These are phyloP conservation scores for Murraya paniculata DNA, from an alignment of 345 rosid species.

Conservation along the genomic window DNA sequence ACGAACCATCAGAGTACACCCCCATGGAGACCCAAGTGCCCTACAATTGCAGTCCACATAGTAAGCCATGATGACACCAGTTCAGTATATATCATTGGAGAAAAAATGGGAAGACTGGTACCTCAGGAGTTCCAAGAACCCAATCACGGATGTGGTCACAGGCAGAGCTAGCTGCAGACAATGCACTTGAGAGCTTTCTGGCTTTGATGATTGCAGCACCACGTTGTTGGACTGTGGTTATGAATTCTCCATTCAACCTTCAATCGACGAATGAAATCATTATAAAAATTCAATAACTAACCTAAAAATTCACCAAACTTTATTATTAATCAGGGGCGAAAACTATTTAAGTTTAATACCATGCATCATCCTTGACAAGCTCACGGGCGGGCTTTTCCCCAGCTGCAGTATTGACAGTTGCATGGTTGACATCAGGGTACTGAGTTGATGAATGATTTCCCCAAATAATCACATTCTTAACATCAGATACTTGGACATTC, in stretches of 20 bases:
- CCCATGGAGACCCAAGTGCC: constrained; percentile 99
- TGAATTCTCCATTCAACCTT: constrained; percentile 90
- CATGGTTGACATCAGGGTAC: constrained; percentile 99
- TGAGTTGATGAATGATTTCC: constrained; percentile 98
- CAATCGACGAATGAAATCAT: constrained; percentile 15
- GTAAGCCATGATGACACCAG: constrained; percentile 10
- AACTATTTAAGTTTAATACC: constrained; percentile 40
- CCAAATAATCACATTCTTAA: constrained; percentile 95
- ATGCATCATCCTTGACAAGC: constrained; percentile 81
- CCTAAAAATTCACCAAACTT: not conserved
- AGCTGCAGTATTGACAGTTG: constrained; percentile 67
- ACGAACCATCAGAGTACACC: constrained; percentile 96
- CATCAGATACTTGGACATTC: constrained; percentile 82
- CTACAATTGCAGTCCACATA: constrained; percentile 31
- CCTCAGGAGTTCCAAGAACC: constrained; percentile 99
- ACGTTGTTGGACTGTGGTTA: constrained; percentile 90
- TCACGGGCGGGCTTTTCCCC: constrained; percentile 77
- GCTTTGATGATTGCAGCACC: constrained; percentile 99
- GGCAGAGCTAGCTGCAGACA: constrained; percentile 98
- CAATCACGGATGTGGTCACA: constrained; percentile 99
- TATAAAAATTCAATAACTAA: not conserved
- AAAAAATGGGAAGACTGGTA: constrained; percentile 13
- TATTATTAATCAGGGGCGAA: not conserved
- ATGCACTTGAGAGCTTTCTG: constrained; percentile 89
- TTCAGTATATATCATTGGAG: not conserved